Percentiles rank a stretch among this genome's conserved stretches.
These are phyloP conservation scores for Microstroma glucosiphilum DNA, from an alignment of 1,284 basidiomycete genomes.

Conservation along the genomic window DNA sequence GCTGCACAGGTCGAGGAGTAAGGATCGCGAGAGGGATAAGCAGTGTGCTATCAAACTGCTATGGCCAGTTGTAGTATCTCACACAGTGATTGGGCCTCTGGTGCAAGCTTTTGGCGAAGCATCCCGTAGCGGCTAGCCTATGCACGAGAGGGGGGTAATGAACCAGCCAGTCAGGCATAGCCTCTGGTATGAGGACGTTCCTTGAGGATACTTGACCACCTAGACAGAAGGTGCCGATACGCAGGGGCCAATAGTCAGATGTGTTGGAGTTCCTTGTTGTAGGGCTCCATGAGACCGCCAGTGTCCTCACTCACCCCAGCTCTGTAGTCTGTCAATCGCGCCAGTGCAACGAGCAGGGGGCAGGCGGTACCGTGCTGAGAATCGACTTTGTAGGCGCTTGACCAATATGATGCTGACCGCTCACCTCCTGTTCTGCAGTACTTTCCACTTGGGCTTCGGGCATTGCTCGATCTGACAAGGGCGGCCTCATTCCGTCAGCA, in stretches of 20 bases:
- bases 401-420: neutral
- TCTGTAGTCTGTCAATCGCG: slow-evolving; percentile 25
- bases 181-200: slow-evolving; percentile 59
- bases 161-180: slow-evolving; percentile 63
- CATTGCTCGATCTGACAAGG: slow-evolving; percentile 63
- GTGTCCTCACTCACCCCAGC: slow-evolving; percentile 24
- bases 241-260: no score
- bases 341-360: no score
- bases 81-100: slow-evolving; percentile 69
- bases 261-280: no score
- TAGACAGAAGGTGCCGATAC: neutral
- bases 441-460: slow-evolving; percentile 77
- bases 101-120: slow-evolving; percentile 62
- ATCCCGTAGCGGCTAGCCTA: slow-evolving; percentile 60
- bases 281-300: neutral
- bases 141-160: slow-evolving; percentile 64
- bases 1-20: slow-evolving; percentile 18
- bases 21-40: slow-evolving; percentile 4
- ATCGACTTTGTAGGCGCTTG: no score
- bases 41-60: slow-evolving; percentile 11
- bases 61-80: slow-evolving; percentile 64
- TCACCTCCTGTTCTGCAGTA: slow-evolving; percentile 68
- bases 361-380: neutral
- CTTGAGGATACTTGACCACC: slow-evolving; percentile 65
- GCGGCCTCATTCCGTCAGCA: neutral